Conservation (phyloP, 2,329 filamentous ascomycete species). For the Didymella exigua region DNA sequence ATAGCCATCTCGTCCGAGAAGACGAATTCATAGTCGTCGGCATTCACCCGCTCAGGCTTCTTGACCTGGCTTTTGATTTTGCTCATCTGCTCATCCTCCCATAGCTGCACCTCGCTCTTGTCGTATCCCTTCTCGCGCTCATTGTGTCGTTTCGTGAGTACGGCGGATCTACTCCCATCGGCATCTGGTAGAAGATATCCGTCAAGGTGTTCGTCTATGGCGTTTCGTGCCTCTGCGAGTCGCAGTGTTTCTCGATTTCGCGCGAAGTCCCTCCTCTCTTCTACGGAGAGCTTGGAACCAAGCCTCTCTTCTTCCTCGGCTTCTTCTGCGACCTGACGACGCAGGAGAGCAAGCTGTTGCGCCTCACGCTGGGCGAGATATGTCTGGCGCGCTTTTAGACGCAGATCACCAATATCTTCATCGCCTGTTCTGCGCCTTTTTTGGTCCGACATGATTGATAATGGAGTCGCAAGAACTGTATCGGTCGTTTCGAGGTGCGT, state of each 20-base stretch:
- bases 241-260: conserved; percentile 80
- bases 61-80: conserved; percentile 72
- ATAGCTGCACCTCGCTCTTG: conserved; percentile 92
- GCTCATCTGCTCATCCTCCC: conserved; percentile 86
- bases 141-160: conserved; percentile 84
- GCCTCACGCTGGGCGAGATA: conserved; percentile 93
- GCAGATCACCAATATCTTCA: conserved; percentile 69
- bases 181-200: conserved; percentile 87
- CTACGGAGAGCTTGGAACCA: conserved; percentile 75
- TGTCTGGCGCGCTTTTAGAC: conserved; percentile 84
- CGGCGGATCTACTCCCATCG: conserved; percentile 91
- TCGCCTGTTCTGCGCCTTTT: conserved; percentile 38
- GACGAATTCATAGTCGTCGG: conserved; percentile 88
- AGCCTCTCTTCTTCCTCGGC: conserved; percentile 71
- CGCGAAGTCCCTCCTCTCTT: conserved; percentile 85
- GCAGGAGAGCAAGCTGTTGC: conserved; percentile 82
- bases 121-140: conserved; percentile 88
- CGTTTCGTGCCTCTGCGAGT: conserved; percentile 80
- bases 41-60: conserved; percentile 72
- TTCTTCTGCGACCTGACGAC: conserved; percentile 90
- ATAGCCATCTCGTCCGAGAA: conserved; percentile 89
- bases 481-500: neutral
- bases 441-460: conserved; percentile 30
- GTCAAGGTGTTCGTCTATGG: conserved; percentile 89
- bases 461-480: neutral